phyloP scores from a whole-genome alignment of 441 rosid species.

The Cnidoscolus chayamansa region DNA sequence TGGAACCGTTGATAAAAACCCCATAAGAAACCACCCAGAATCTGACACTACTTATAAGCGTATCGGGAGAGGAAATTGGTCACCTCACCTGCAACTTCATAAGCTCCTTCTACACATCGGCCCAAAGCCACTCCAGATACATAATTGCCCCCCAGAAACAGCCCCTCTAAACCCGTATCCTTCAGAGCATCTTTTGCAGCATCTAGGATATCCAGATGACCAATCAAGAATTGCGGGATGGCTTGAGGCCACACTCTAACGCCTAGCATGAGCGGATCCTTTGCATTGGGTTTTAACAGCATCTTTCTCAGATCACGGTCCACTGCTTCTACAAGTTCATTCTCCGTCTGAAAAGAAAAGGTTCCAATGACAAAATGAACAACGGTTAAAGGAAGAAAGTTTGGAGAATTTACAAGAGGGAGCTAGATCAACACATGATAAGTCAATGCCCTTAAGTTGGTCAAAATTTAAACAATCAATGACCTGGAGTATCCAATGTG shows the following conservation, averaged over 20 bases:
- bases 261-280: constrained; percentile 61
- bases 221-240: constrained; percentile 80
- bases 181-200: constrained; percentile 49
- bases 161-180: constrained; percentile 52
- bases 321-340: constrained; percentile 73
- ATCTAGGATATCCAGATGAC: constrained; percentile 70
- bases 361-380: constrained; percentile 8
- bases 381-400: neutral
- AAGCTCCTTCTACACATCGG: constrained; percentile 77
- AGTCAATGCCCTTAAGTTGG: neutral
- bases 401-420: neutral
- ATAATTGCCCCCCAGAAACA: constrained; percentile 79
- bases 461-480: constrained; percentile 1
- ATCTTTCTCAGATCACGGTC: constrained; percentile 81
- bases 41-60: constrained; percentile 43
- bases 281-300: constrained; percentile 68
- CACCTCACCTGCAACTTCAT: constrained; percentile 65
- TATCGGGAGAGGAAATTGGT: constrained; percentile 53
- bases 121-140: constrained; percentile 89
- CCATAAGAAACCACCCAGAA: neutral
- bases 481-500: neutral
- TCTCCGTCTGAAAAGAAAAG: constrained; percentile 40
- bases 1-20: neutral
- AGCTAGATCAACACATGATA: neutral
- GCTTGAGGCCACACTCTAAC: constrained; percentile 85